Conservation (phyloP, 805 yeast species). For the Teunomyces pallodes region DNA sequence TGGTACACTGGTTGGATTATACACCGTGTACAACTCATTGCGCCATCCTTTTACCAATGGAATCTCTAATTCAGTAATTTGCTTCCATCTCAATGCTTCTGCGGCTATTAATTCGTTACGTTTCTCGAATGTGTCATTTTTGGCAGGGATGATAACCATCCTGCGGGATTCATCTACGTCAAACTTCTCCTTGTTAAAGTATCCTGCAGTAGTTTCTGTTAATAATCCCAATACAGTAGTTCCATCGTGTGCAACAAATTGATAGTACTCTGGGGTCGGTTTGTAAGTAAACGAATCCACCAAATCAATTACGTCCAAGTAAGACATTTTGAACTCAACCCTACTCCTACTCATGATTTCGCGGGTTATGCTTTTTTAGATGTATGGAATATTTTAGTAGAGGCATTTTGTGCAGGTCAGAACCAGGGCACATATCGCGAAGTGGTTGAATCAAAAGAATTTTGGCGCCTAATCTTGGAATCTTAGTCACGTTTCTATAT, state of each 20-base stretch:
- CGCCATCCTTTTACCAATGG: slow-evolving; percentile 71
- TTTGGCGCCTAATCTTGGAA: neutral
- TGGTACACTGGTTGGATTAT: slow-evolving; percentile 50
- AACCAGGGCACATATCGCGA: too few species aligned
- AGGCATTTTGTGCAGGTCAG: too few species aligned
- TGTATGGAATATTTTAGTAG: too few species aligned
- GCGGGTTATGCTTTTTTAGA: too few species aligned
- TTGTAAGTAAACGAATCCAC: slow-evolving; percentile 34
- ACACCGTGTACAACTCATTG: slow-evolving; percentile 74
- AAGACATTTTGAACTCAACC: neutral
- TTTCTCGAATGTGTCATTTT: slow-evolving; percentile 36
- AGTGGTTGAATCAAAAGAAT: too few species aligned
- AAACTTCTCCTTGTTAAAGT: neutral
- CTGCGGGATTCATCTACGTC: slow-evolving; percentile 8
- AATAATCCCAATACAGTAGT: slow-evolving; percentile 11
- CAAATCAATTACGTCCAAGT: slow-evolving; percentile 16
- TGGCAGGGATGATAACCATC: slow-evolving; percentile 25
- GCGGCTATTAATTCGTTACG: slow-evolving; percentile 40
- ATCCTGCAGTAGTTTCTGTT: slow-evolving; percentile 19
- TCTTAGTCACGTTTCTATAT: neutral
- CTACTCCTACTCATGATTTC: too few species aligned
- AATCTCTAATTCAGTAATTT: slow-evolving; percentile 21
- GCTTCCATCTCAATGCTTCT: slow-evolving; percentile 43
- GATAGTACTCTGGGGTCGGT: slow-evolving; percentile 14
- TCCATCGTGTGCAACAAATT: slow-evolving; percentile 29